These are phyloP conservation scores for Furcasterigmium furcatum DNA, from an alignment of 2,329 filamentous ascomycete genomes.

Conservation along the genomic window DNA sequence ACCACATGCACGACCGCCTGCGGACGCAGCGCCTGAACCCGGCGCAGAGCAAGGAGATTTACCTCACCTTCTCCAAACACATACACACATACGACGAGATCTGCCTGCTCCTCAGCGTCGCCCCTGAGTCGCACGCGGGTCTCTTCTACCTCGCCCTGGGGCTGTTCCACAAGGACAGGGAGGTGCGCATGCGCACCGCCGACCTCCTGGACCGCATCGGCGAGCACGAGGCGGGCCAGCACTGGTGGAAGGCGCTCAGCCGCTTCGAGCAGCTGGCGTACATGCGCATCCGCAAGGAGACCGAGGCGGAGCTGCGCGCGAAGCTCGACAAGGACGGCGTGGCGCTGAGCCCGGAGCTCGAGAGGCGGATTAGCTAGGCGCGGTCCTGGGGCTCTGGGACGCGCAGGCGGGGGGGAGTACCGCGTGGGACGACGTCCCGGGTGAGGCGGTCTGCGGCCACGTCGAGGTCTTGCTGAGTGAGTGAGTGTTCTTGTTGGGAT, in stretches of 20 bases:
- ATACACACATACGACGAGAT: slow-evolving; percentile 82
- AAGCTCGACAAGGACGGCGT: slow-evolving; percentile 41
- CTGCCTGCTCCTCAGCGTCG: slow-evolving; percentile 76
- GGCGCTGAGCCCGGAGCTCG: slow-evolving; percentile 29
- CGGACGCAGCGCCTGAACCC: slow-evolving; percentile 76
- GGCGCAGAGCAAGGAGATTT: slow-evolving; percentile 77
- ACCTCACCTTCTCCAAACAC: slow-evolving; percentile 72
- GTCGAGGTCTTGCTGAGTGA: not conserved
- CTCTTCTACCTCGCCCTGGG: slow-evolving; percentile 90
- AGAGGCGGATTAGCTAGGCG: slow-evolving; percentile 45
- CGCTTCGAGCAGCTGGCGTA: slow-evolving; percentile 87
- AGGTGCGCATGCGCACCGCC: slow-evolving; percentile 74
- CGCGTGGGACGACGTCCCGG: not conserved
- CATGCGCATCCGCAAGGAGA: slow-evolving; percentile 70
- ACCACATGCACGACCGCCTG: slow-evolving; percentile 89
- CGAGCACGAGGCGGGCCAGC: slow-evolving; percentile 84
- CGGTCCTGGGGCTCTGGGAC: slow-evolving; percentile 4
- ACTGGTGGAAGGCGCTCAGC: slow-evolving; percentile 87
- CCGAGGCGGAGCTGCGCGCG: slow-evolving; percentile 46
- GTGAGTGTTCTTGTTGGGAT: too few species aligned
- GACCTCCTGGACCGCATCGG: slow-evolving; percentile 79
- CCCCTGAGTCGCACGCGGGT: slow-evolving; percentile 81
- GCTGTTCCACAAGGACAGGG: slow-evolving; percentile 82
- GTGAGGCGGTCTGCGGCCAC: not conserved
- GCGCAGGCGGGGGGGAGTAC: not conserved